A percentile compares a stretch with the other conserved stretches of the same genome.
These are phyloP conservation scores for Obba rivulosa DNA, from an alignment of 768 basidiomycete genomes.

Conservation along the genomic window DNA sequence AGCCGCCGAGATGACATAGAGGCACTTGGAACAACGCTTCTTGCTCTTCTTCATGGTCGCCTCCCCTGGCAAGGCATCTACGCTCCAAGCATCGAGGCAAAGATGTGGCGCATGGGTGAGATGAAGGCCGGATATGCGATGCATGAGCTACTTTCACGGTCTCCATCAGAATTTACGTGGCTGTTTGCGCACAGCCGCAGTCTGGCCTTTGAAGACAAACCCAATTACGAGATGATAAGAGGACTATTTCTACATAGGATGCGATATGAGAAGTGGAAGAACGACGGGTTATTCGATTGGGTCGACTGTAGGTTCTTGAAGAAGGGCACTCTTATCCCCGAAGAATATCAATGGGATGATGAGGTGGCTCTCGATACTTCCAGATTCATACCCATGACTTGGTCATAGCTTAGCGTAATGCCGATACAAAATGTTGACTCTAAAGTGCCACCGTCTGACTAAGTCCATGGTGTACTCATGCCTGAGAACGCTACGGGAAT, in stretches of 20 bases:
- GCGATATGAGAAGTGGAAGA: slow-evolving; percentile 3
- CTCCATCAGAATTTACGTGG: slow-evolving; percentile 9
- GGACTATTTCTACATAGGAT: slow-evolving; percentile 10
- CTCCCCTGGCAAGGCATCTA: slow-evolving; percentile 21
- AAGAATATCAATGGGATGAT: slow-evolving; percentile 3
- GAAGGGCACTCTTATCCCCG: slow-evolving; percentile 8
- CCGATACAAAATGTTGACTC: too few relatives aligned
- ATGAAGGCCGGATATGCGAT: slow-evolving; percentile 13
- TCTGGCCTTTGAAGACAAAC: slow-evolving; percentile 18
- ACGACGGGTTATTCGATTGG: slow-evolving; percentile 11
- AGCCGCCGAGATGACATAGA: slow-evolving; percentile 23
- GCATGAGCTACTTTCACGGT: not conserved
- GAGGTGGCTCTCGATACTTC: too few relatives aligned
- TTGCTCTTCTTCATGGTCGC: slow-evolving; percentile 18
- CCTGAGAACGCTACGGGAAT: too few relatives aligned
- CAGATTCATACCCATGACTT: too few relatives aligned
- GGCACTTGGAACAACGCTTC: slow-evolving; percentile 14
- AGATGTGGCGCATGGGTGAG: slow-evolving; percentile 6
- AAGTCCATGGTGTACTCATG: too few relatives aligned
- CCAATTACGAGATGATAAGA: slow-evolving; percentile 15
- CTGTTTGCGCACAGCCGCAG: slow-evolving; percentile 13
- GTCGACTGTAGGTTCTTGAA: not conserved
- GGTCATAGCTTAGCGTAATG: too few relatives aligned
- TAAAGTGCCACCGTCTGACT: too few relatives aligned
- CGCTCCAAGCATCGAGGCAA: not conserved